Evolutionary conservation across 805 yeast species (phyloP), one percentile per base, ranked within the genome.

Genomic region (Saccharomycopsis fermentans): DNA sequence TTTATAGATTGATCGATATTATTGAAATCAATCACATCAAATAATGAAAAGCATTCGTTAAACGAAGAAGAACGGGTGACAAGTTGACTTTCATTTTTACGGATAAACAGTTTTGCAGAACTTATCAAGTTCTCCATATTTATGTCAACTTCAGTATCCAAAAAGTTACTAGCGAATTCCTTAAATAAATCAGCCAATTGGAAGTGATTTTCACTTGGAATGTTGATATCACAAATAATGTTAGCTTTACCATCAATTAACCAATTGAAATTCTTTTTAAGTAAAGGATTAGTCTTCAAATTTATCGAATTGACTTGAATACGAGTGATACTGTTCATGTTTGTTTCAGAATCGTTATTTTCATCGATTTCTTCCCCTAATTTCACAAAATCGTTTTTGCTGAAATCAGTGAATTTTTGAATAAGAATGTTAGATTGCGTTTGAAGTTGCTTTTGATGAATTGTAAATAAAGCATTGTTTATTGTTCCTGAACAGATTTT

Each of bases 401-500:
- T 43, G 50, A 43, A 43, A 43, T 43, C 50, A 12, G 50, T 43
- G n/a, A 43, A 43, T 16, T 43, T 43, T 43, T 43, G 50, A 24
- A 43, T 43, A 11, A 43, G 50, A 43, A 43, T 43, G 12, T 43
- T 43, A 5, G 50, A 43, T 43, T 43, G 50, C n/a, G 50, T 43
- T 6, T 43, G 50, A 43, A 43, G 50, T 66, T 86, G 92, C 64
- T 87, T 80, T 66, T 86, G 86, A 65, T 87, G 94, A 24, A 87
- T 77, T 0, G 90, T 85, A 70, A 87, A 86, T 69, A 87, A 74
- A 1, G 94, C 81, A 56, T 85, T 85, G 65, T 86, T 85, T 16
- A 87, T 75, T 0, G 91, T 81, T 0, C 95, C 95, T 17, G 87
- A 82, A 36, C 85, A 82, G 55, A 84, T 82, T 58, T 77, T 77